Evolutionary conservation across 345 rosid species (phyloP).

Genomic region (Mallotus nudiflorus): DNA sequence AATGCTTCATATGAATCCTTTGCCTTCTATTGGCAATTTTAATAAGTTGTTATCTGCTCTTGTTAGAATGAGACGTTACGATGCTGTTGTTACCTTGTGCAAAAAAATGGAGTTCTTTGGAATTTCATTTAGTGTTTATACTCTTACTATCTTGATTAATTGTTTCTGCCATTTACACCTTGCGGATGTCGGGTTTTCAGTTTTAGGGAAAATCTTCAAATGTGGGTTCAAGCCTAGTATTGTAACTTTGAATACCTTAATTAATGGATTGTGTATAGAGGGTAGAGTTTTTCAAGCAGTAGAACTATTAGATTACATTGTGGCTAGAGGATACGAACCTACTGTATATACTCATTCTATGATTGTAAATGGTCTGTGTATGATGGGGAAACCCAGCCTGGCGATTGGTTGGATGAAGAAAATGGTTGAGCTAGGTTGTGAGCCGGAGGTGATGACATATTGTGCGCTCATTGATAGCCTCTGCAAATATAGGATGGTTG

Average conservation of each 20-base stretch:
- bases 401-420: conserved; percentile 6
- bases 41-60: conserved; percentile 6
- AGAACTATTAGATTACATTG: conserved; percentile 4
- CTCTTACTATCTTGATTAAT: conserved; percentile 10
- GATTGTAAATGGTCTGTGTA: conserved; percentile 2
- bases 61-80: background rate
- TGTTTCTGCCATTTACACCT: conserved; percentile 8
- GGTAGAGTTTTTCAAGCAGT: conserved; percentile 9
- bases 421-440: conserved; percentile 4
- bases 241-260: conserved; percentile 11
- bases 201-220: conserved; percentile 13
- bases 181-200: conserved; percentile 9
- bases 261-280: conserved; percentile 11
- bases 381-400: background rate
- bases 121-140: background rate
- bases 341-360: background rate
- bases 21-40: conserved; percentile 10
- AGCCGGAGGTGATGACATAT: background rate
- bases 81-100: conserved; percentile 2
- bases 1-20: conserved; percentile 6
- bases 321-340: background rate
- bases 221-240: conserved; percentile 7
- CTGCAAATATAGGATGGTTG: background rate
- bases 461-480: background rate
- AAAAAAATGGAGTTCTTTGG: background rate